phyloP scores from a whole-genome alignment of 495 filamentous ascomycete species.

The Daldinia grandis region DNA sequence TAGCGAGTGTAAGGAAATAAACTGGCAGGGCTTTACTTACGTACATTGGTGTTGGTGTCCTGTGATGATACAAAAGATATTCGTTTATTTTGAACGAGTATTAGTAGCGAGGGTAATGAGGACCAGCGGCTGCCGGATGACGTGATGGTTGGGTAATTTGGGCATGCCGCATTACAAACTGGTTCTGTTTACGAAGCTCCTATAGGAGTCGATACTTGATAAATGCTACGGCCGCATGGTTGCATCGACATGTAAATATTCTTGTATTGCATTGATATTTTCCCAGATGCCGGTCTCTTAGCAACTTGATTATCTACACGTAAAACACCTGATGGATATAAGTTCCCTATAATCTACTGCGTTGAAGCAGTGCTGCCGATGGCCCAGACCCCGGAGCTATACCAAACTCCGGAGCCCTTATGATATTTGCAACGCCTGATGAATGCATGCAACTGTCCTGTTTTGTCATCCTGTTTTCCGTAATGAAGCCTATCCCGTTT shows the following conservation, averaged over 20 bases:
- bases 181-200: background rate
- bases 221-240: background rate
- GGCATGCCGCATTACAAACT: slow-evolving; percentile 1
- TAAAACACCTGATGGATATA: slow-evolving; percentile 36
- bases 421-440: slow-evolving; percentile 51
- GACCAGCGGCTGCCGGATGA: background rate
- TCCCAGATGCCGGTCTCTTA: slow-evolving; percentile 5
- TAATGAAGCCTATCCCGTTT: slow-evolving; percentile 29
- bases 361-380: slow-evolving; percentile 42
- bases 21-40: too few relatives aligned
- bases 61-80: background rate
- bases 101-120: background rate
- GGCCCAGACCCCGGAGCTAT: slow-evolving; percentile 37
- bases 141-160: slow-evolving; percentile 7
- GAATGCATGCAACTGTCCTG: slow-evolving; percentile 48
- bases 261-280: slow-evolving; percentile 26
- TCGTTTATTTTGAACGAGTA: background rate
- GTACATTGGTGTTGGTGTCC: background rate
- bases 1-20: background rate
- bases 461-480: slow-evolving; percentile 42
- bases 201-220: background rate
- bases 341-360: slow-evolving; percentile 36
- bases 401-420: slow-evolving; percentile 42
- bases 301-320: slow-evolving; percentile 21
- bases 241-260: background rate